Percentiles rank a stretch among this genome's conserved stretches.
Evolutionary conservation across 176 grass and related monocot species (phyloP).

Genomic region (Triticum monococcum): DNA sequence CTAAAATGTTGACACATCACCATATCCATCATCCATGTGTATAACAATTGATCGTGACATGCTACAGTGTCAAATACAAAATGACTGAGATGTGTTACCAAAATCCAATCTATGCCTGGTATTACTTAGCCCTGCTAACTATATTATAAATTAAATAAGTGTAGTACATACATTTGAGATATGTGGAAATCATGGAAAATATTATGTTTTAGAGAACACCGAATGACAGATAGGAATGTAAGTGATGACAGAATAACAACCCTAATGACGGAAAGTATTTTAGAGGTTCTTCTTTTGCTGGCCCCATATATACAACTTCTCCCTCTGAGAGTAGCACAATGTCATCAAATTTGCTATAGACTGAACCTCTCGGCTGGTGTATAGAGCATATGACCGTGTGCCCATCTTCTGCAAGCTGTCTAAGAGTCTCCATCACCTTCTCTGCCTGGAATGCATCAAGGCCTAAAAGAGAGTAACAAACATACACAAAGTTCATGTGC

Average conservation of each 20-base stretch:
- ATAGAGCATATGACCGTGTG: constrained; percentile 97
- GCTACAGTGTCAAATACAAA: background rate
- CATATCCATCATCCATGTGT: background rate
- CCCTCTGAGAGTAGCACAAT: constrained; percentile 86
- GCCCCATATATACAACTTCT: constrained; percentile 76
- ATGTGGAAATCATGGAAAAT: constrained; percentile 15
- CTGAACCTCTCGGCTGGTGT: constrained; percentile 91
- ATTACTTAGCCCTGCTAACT: background rate
- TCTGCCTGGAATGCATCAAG: constrained; percentile 99
- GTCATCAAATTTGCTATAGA: constrained; percentile 98
- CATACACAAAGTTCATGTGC: background rate
- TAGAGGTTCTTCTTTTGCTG: constrained; percentile 84
- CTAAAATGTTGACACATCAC: background rate
- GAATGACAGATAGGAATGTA: background rate
- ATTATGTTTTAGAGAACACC: background rate
- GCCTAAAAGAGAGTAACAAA: constrained; percentile 41
- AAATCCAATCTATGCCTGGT: background rate
- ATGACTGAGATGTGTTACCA: background rate
- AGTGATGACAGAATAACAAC: constrained; percentile 45
- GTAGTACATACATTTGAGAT: background rate
- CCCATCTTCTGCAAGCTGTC: constrained; percentile 85
- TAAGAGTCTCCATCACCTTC: constrained; percentile 98
- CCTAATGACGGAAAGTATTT: constrained; percentile 75
- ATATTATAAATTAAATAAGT: background rate
- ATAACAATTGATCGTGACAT: background rate